A percentile compares a stretch with the other conserved stretches of the same genome.
Evolutionary conservation across 495 filamentous ascomycete genomes (phyloP).

Genomic region (Immersiella caudata): DNA sequence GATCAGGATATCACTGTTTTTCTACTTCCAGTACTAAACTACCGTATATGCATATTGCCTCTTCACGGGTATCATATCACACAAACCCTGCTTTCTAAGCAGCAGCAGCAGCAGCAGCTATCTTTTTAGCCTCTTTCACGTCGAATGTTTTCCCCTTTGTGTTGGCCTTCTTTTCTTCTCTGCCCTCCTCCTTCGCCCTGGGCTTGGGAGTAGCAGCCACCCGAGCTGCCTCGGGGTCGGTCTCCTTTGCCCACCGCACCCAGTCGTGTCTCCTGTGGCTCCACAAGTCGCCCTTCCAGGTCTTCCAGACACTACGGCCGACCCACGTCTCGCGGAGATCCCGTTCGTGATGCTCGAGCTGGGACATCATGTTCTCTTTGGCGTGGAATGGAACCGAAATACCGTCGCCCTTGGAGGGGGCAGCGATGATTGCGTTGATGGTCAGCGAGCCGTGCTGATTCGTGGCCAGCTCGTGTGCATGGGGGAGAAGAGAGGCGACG

Average conservation of each 20-base stretch:
- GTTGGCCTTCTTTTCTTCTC: slow-evolving; percentile 10
- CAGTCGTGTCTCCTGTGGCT: slow-evolving; percentile 65
- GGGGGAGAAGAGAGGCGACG: slow-evolving; percentile 53
- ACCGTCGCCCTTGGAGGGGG: slow-evolving; percentile 50
- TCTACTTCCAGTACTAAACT: no score
- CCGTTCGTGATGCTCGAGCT: slow-evolving; percentile 56
- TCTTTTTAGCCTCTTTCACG: not conserved
- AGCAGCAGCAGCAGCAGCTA: not conserved
- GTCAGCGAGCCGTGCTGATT: slow-evolving; percentile 76
- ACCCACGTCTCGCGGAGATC: slow-evolving; percentile 71
- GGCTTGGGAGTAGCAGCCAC: slow-evolving; percentile 31
- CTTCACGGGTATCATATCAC: no score
- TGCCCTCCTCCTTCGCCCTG: slow-evolving; percentile 13
- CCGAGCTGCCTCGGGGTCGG: slow-evolving; percentile 38
- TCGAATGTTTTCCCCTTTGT: not conserved
- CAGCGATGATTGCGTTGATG: slow-evolving; percentile 74
- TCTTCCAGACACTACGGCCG: slow-evolving; percentile 83
- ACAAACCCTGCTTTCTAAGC: slow-evolving; percentile 1
- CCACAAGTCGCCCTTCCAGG: slow-evolving; percentile 90
- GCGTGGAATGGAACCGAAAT: slow-evolving; percentile 54
- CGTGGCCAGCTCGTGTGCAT: slow-evolving; percentile 64
- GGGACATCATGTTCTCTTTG: slow-evolving; percentile 54
- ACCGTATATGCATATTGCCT: no score
- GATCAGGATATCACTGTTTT: no score
- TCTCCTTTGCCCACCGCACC: slow-evolving; percentile 66